Percentiles rank a stretch among this genome's conserved stretches.
Evolutionary conservation across 2,329 filamentous ascomycete species (phyloP).

Genomic region (Mollisia scopiformis): DNA sequence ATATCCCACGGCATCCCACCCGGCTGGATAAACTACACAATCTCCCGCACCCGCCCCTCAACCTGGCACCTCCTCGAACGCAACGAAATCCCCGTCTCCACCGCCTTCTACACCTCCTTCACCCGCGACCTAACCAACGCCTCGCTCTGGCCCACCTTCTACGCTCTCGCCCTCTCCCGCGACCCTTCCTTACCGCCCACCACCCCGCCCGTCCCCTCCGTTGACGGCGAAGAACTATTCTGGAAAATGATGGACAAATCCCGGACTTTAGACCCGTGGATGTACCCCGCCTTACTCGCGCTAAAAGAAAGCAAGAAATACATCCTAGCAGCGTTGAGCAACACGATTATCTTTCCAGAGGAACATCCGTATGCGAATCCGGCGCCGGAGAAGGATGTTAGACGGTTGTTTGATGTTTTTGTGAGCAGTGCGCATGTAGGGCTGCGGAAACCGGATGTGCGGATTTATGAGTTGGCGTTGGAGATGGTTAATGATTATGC

Average conservation of each 20-base stretch:
- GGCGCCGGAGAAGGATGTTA: constrained; percentile 58
- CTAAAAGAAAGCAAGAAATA: constrained; percentile 67
- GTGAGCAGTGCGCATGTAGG: constrained; percentile 52
- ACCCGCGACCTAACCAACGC: constrained; percentile 70
- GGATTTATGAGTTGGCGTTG: constrained; percentile 78
- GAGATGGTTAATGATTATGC: constrained; percentile 66
- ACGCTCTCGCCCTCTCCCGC: constrained; percentile 42
- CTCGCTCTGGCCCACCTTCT: constrained; percentile 68
- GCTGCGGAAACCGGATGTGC: constrained; percentile 82
- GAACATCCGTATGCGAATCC: constrained; percentile 68
- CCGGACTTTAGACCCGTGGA: constrained; percentile 76
- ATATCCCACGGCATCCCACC: constrained; percentile 73
- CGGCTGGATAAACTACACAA: constrained; percentile 91
- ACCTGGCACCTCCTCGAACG: constrained; percentile 89
- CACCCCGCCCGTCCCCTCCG: constrained; percentile 66
- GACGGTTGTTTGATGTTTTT: constrained; percentile 80
- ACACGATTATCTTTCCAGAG: constrained; percentile 84
- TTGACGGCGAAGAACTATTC: constrained; percentile 82
- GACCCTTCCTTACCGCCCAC: constrained; percentile 43
- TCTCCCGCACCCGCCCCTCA: constrained; percentile 74
- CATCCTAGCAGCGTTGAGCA: constrained; percentile 81
- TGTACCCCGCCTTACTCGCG: constrained; percentile 79
- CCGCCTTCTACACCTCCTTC: constrained; percentile 76
- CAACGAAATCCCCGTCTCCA: constrained; percentile 77
- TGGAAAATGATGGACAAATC: constrained; percentile 87